Evolutionary conservation across 805 yeast species (phyloP), one percentile per base, ranked within the genome.

Genomic region (Hyphopichia homilentoma): DNA sequence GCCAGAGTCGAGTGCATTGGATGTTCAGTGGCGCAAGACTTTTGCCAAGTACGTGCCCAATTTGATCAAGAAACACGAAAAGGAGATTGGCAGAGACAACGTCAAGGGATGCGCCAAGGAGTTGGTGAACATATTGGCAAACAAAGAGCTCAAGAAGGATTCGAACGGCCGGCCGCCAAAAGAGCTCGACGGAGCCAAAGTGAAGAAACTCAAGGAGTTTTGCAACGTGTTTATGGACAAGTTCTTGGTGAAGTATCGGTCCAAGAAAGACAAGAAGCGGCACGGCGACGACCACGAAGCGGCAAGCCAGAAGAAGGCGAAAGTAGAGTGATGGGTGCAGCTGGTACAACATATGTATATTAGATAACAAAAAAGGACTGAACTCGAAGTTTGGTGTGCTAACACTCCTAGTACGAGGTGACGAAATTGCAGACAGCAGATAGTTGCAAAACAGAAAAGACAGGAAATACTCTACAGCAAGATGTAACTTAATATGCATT

Each of bases 1-100:
- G 19, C 35, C 15, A 36, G 27, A 8, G 28, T 41, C 5, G 16
- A 23, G 20, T 7, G 20, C 13, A 8, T 16, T 16, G 16, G 29
- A 26, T 4, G 12, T 26, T 14, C 50, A 48, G 30, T 73, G 79
- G 79, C 65, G 59, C 5, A 53, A 50, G 25, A 43, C 65, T 20
- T 77, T 90, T 52, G 97, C 96, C 2, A 59, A 69, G 11, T 67
- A 76, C 44, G 84, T 90, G 7, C 97, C 97, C 7, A 87, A 88
- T 47, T 57, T 84, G 49, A 67, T 89, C 34, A 78, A 79, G 42
- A 76, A 75, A 43, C 77, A 82, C 54, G 81, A 77, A 42, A 52
- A 65, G 2, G 79, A 77, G 33, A 65, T 90, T 15, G 88, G 87
- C 4, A 79, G 77, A 36, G 95, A 84, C 4, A 70, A 77, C 35